Conservation (phyloP, 371 early-diverging fungal species). For the Phascolomyces articulosus region DNA sequence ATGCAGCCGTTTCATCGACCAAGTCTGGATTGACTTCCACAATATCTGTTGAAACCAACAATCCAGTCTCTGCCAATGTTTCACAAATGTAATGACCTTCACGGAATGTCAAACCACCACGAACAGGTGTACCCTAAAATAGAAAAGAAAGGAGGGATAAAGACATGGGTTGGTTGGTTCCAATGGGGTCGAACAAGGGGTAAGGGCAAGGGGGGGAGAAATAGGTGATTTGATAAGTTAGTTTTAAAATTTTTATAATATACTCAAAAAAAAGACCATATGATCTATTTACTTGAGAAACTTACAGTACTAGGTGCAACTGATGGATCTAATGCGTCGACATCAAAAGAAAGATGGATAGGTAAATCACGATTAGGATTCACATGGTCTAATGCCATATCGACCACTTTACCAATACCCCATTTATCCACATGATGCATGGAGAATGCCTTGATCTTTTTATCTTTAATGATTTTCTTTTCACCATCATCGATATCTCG, state of each 20-base stretch:
- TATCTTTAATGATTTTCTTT: constrained; percentile 78
- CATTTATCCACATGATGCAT: constrained; percentile 97
- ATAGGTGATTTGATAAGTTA: too few relatives aligned
- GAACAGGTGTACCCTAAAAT: constrained; percentile 87
- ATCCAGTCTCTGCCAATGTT: constrained; percentile 85
- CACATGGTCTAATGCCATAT: constrained; percentile 92
- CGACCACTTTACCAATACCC: constrained; percentile 94
- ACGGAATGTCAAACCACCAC: constrained; percentile 93
- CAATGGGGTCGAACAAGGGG: too few relatives aligned
- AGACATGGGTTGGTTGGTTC: not conserved
- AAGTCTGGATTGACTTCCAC: constrained; percentile 94
- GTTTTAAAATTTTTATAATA: too few relatives aligned
- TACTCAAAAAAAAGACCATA: too few relatives aligned
- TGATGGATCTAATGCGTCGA: constrained; percentile 94
- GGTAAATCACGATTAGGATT: constrained; percentile 81
- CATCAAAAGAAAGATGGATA: constrained; percentile 93
- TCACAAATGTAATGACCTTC: constrained; percentile 94
- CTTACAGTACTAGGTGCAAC: constrained; percentile 93
- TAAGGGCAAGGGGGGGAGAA: too few relatives aligned
- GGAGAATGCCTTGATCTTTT: constrained; percentile 89
- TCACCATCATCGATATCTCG: constrained; percentile 93
- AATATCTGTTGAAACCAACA: constrained; percentile 90
- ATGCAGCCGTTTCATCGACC: constrained; percentile 69
- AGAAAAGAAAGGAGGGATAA: not conserved
- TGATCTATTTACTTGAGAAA: not conserved